A percentile compares a stretch with the other conserved stretches of the same genome.
These are phyloP conservation scores for Sistotremastrum niveocremeum DNA, from an alignment of 768 basidiomycete genomes.

Conservation along the genomic window DNA sequence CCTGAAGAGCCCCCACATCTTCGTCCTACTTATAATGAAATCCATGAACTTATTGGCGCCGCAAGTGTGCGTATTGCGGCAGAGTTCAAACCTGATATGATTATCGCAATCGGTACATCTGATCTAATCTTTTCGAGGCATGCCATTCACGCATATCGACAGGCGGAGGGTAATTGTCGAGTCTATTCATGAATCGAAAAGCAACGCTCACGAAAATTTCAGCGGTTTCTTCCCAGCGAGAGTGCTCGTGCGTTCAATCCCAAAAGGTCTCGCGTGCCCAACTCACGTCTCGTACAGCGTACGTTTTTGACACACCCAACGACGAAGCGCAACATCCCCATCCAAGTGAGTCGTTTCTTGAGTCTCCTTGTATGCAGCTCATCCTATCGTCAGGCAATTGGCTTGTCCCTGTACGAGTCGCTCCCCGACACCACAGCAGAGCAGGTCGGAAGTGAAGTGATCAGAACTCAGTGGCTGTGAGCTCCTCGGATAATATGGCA, in stretches of 20 bases:
- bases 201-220: slow-evolving; percentile 10
- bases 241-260: slow-evolving; percentile 36
- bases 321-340: slow-evolving; percentile 69
- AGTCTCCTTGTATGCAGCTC: too few species aligned
- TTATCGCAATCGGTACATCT: slow-evolving; percentile 66
- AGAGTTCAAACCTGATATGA: slow-evolving; percentile 75
- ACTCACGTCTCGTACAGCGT: slow-evolving; percentile 30
- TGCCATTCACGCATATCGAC: background rate
- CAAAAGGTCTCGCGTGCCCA: background rate
- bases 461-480: slow-evolving; percentile 95
- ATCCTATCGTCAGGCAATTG: slow-evolving; percentile 46
- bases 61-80: slow-evolving; percentile 52
- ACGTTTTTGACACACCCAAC: slow-evolving; percentile 70
- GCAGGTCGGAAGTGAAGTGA: slow-evolving; percentile 69
- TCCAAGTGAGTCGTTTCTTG: slow-evolving; percentile 29
- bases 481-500: slow-evolving; percentile 11
- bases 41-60: slow-evolving; percentile 75
- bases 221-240: slow-evolving; percentile 96
- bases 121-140: slow-evolving; percentile 1
- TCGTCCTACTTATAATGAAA: slow-evolving; percentile 79
- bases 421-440: slow-evolving; percentile 62
- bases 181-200: slow-evolving; percentile 1
- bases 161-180: slow-evolving; percentile 68
- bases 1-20: slow-evolving; percentile 37
- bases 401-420: slow-evolving; percentile 88